Evolutionary conservation across 2,329 filamentous ascomycete genomes (phyloP), one percentile per base, ranked within the genome.

Genomic region (Chrysosporium keratinophilum): DNA sequence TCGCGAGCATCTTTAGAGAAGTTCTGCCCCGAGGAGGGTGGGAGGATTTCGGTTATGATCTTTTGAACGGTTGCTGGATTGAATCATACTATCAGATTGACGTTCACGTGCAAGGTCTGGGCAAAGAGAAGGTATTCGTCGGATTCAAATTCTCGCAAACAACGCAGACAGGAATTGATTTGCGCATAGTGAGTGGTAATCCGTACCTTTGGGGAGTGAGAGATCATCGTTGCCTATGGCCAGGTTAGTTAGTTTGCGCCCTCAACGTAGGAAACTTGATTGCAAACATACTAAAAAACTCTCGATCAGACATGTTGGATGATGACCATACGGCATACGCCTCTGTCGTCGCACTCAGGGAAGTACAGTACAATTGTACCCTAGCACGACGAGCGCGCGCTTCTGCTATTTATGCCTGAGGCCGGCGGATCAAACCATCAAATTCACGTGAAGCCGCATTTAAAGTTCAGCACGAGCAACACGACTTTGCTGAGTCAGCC

Each of bases 1-100:
- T 98, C 93, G 56, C 93, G 85, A 11, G 91, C 90, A 64, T 98
- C 93, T 69, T 95, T 96, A 42, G 90, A 88, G 67, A 97, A 97
- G 1, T 87, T 84, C 58, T 95, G 80, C 49, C 88, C 88, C 15
- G 78, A 78, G 47, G 85, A 81, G 0, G 85, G 74, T 1, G 88
- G 83, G 1, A 98, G 79, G 64, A 98, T 96, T 70, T 98, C 93
- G 55, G 85, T 85, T 62, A 98, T 91, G 60, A 98, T 98, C 72
- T 85, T 85, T 64, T 84, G 81, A 41, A 85, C 82, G 46, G 82
- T 85, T 44, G 82, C 82, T 83, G 63, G 11, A 48, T 45, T 4
- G 19, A 42, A 31, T 1, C 15, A 44, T 23, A 23, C 7, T 19
- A 19, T 54, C n/a, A 48, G 39, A 17, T 20, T 37, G 1, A n/a